Conservation (phyloP, 345 rosid species). For the Gossypium turneri region DNA sequence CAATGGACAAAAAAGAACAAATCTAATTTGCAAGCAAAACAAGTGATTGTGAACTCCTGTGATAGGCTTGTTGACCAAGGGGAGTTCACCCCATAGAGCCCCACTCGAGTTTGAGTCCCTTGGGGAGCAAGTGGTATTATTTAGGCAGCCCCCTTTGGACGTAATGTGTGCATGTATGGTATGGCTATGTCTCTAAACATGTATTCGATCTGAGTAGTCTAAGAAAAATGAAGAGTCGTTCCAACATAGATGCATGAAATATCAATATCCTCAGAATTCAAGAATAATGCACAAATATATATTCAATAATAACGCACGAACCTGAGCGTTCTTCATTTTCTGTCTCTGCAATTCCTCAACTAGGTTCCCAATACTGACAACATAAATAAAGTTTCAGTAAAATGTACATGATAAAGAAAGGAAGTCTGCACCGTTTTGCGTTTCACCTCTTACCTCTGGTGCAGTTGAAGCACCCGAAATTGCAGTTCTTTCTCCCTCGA, state of each 20-base stretch:
- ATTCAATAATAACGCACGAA: slow-evolving; percentile 24
- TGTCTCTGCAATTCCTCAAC: slow-evolving; percentile 77
- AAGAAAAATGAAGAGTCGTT: background rate
- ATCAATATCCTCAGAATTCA: background rate
- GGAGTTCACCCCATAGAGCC: too few species aligned
- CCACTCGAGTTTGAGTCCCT: too few species aligned
- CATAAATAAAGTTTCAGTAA: slow-evolving; percentile 21
- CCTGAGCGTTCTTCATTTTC: slow-evolving; percentile 69
- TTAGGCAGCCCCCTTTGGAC: too few species aligned
- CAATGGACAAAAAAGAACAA: background rate
- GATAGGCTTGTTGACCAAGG: too few species aligned
- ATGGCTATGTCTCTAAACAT: background rate
- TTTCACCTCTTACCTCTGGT: slow-evolving; percentile 57
- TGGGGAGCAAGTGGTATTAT: too few species aligned
- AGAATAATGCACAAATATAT: background rate
- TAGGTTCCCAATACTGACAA: slow-evolving; percentile 57
- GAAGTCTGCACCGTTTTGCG: background rate
- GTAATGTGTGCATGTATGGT: background rate
- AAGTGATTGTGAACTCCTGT: background rate
- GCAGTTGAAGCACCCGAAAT: slow-evolving; percentile 57
- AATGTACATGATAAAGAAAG: background rate
- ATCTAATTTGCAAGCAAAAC: background rate
- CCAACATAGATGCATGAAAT: background rate
- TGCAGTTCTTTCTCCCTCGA: slow-evolving; percentile 71
- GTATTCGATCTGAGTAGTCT: background rate